Evolutionary conservation across 2,329 filamentous ascomycete genomes (phyloP), one percentile per base, ranked within the genome.

Genomic region (Trematosphaeria pertusa): DNA sequence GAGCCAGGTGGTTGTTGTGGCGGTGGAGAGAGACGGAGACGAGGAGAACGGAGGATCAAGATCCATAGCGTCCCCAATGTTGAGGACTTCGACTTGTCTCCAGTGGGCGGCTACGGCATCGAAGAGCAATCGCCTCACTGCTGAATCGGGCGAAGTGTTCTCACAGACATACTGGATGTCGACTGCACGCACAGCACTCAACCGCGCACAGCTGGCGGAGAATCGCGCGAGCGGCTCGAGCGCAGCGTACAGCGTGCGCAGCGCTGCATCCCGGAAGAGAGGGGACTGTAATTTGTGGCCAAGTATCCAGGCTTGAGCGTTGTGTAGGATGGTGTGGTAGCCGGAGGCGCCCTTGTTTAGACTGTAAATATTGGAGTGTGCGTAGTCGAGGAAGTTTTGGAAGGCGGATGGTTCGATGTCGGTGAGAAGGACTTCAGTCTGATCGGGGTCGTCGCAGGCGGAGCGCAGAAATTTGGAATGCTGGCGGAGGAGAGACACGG

Each of bases 351-450:
- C n/a, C 1, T 18, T 44, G 46, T 58, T 56, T 30, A 50, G 22
- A 9, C 39, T 50, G 51, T 62, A 62, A 28, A 62, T 59, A 45
- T 33, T 57, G 26, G 48, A 54, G 31, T 50, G 32, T 20, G 53
- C 41, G 34, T 52, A 64, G 18, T 52, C 47, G 18, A 58, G 35
- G 40, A 56, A 59, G 43, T 59, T 53, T 8, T 55, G 42, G 26
- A 61, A 61, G 28, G 39, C 40, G 12, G 30, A 34, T 8, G 51
- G 22, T 2, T 37, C 17, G 14, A 44, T 36, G 18, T 34, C 10
- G n/a, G 26, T 20, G 2, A 59, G 35, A 1, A 19, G 10, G 12
- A 42, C 6, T 4, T 40, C 6, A 26, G 33, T 17, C 43, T 24
- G 2, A 3, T 24, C 5, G 34, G 15, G n/a, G 30, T 17, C 15